Evolutionary conservation across 768 basidiomycete genomes (phyloP).

Genomic region (Suillus lakei): DNA sequence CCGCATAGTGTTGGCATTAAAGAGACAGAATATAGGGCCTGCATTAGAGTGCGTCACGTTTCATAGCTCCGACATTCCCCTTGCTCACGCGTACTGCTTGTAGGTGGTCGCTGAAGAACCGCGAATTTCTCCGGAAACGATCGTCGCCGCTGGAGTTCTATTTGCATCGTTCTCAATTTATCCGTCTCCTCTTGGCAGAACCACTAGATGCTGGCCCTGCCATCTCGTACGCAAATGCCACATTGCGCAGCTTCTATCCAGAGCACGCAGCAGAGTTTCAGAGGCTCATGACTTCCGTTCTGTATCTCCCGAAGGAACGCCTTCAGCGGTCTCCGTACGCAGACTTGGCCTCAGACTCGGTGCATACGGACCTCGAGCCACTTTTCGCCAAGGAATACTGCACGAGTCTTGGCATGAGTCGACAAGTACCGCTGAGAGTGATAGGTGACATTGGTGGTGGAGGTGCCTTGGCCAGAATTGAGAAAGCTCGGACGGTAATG

Average conservation of each 20-base stretch:
- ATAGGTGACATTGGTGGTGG: slow-evolving; percentile 93
- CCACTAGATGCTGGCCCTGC: slow-evolving; percentile 63
- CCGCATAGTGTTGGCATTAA: slow-evolving; percentile 69
- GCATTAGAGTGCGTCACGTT: slow-evolving; percentile 70
- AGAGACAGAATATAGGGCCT: slow-evolving; percentile 66
- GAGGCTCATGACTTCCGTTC: slow-evolving; percentile 70
- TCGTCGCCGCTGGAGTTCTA: slow-evolving; percentile 87
- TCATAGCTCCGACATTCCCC: neutral
- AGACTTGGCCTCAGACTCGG: slow-evolving; percentile 69
- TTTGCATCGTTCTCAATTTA: slow-evolving; percentile 89
- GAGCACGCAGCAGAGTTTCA: slow-evolving; percentile 67
- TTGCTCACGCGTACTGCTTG: slow-evolving; percentile 4
- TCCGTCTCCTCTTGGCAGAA: slow-evolving; percentile 72
- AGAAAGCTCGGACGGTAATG: slow-evolving; percentile 94
- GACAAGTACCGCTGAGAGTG: slow-evolving; percentile 85
- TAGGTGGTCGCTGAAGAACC: slow-evolving; percentile 82
- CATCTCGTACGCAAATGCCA: slow-evolving; percentile 73
- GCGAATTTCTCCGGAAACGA: slow-evolving; percentile 64
- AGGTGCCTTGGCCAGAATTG: slow-evolving; percentile 88
- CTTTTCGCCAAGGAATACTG: slow-evolving; percentile 92
- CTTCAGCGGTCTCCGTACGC: slow-evolving; percentile 76
- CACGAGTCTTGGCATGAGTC: slow-evolving; percentile 83
- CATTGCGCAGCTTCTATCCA: slow-evolving; percentile 66
- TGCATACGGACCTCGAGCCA: slow-evolving; percentile 80
- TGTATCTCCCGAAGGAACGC: slow-evolving; percentile 70